Base-by-base conservation (phyloP, 768 basidiomycete genomes). In the Xerocomus potaroensis region DNA sequence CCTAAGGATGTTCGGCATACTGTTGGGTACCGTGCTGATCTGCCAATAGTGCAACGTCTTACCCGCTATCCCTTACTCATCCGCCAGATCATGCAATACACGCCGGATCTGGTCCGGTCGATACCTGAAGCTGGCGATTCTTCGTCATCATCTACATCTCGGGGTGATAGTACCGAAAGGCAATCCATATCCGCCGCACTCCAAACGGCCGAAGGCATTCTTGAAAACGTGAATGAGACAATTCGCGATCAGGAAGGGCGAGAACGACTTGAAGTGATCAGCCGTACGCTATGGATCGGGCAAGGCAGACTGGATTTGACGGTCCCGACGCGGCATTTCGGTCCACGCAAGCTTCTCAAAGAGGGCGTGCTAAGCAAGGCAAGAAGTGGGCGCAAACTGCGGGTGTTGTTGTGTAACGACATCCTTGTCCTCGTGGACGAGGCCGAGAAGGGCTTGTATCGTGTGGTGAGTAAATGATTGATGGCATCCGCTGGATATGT, bases 51-150 rank as follows among this genome's bases (percentile, higher is more conserved):
- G 92, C 92, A 96, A 80, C 83, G 95, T 8, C 83, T 97, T 46
- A 96, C 95, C 0, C 77, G 91, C 47, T 99, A 98, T 61, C 95
- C 95, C 0, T 73, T 99, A 0, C 74, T 97, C 26, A 83, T 97
- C 53, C 82, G 83, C 44, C 88, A 91, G 67, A 88, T 96, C 52
- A 63, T 91, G 21, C 77, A 83, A 18, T 89, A 93, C 61, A 93
- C 91, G 21, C 14, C 22, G 2, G 81, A 85, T 21, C 50, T 71
- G 1, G 30, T 5, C 32, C 12, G 45, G 8, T 78, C 79, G 12
- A 12, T 35, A 16, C n/a, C 48, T 1, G 26, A 33, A 2, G 35
- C 11, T 10, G 16, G 6, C 7, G 15, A 4, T 11, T 41, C 22
- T 6, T 18, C 18, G 1, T 19, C 14, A 16, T 32, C 50, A 1